A percentile compares a stretch with the other conserved stretches of the same genome.
Evolutionary conservation across 164 flowering plant genomes (phyloP).

Genomic region (Chloranthus sessilifolius): DNA sequence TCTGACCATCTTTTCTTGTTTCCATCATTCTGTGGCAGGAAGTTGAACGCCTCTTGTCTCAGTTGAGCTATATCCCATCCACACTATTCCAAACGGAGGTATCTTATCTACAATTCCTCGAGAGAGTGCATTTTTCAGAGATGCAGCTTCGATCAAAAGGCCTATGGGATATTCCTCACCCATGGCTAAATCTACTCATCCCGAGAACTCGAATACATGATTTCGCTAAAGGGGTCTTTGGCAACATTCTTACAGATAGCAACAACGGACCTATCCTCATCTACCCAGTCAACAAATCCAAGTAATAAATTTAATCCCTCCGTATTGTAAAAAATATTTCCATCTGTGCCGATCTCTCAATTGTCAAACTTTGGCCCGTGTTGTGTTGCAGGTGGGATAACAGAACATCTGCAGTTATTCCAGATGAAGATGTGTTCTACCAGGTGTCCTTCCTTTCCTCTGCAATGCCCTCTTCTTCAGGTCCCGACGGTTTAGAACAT

Average conservation of each 20-base stretch:
- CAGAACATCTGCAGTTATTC: slow-evolving; percentile 72
- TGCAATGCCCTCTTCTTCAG: slow-evolving; percentile 55
- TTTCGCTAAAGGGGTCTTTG: slow-evolving; percentile 71
- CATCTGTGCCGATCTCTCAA: not conserved
- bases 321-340: not conserved
- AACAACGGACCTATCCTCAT: slow-evolving; percentile 86
- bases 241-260: slow-evolving; percentile 56
- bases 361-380: not conserved
- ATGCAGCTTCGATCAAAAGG: slow-evolving; percentile 62
- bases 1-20: slow-evolving; percentile 2
- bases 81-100: slow-evolving; percentile 72
- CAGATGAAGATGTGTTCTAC: slow-evolving; percentile 77
- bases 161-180: slow-evolving; percentile 90
- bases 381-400: slow-evolving; percentile 63
- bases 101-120: slow-evolving; percentile 68
- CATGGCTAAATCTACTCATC: slow-evolving; percentile 89
- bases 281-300: slow-evolving; percentile 80
- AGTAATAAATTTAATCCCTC: slow-evolving; percentile 29
- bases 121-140: slow-evolving; percentile 79
- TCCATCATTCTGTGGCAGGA: slow-evolving; percentile 38
- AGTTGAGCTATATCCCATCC: slow-evolving; percentile 56
- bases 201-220: slow-evolving; percentile 59
- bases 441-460: slow-evolving; percentile 72
- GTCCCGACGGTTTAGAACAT: slow-evolving; percentile 47
- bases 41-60: slow-evolving; percentile 44